Evolutionary conservation across 192 early-diverging fungal genomes (phyloP), one percentile per base, ranked within the genome.

Genomic region (Backusella luteola): DNA sequence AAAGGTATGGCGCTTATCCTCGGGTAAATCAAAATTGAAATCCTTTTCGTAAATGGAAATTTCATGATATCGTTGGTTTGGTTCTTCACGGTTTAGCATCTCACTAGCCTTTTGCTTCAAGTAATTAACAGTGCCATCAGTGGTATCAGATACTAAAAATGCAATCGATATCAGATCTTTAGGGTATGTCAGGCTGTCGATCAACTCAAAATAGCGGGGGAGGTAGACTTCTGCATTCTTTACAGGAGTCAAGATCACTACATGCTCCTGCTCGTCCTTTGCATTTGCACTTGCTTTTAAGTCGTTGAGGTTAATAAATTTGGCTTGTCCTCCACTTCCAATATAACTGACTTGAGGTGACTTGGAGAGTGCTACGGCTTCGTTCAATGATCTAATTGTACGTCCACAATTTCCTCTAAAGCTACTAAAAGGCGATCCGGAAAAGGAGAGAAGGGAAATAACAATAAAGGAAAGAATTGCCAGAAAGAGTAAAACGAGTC

Each of bases 121-220:
- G 63, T 85, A 82, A 17, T 81, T 59, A 35, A 88, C 79, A 0
- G 89, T 90, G 11, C 77, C 67, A 46, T 90, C 89, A 0, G 84
- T 87, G 6, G 89, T 87, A 73, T 90, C 89, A 0, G 89, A 90
- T 4, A 90, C 87, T 3, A 90, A 79, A 66, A 90, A 87, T 4
- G 86, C 87, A 0, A 90, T 66, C 0, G 87, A 86, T 44, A 86
- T 84, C 53, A 83, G 73, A 71, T 79, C 71, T 63, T 87, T 84
- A 7, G 87, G 87, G 53, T 90, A 90, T 23, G 78, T 76, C 17
- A 90, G 35, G 34, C 78, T 81, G 53, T 86, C 86, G 14, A 90
- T 56, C 26, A 87, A 76, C 1, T 87, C 85, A 82, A 90, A 89
- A 79, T 90, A 90, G 15, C 86, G 82, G 0, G 80, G 81, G 26